A percentile compares a stretch with the other conserved stretches of the same genome.
Evolutionary conservation across 345 rosid species (phyloP).

Genomic region (Eucalyptus pumila): DNA sequence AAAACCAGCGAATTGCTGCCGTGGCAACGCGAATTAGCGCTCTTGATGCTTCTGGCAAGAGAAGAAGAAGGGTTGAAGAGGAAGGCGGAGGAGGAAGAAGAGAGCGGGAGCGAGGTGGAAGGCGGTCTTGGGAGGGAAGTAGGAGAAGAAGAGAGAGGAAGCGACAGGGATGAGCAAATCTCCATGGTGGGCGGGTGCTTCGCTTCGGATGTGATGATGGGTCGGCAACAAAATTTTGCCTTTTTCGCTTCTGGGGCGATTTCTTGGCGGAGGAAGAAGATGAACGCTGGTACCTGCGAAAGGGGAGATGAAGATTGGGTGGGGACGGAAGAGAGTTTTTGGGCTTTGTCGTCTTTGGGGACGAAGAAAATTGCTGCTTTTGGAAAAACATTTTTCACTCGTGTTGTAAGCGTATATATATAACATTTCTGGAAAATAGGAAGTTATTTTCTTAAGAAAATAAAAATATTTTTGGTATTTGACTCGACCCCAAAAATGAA

Average conservation of each 20-base stretch:
- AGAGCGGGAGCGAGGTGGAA: slow-evolving; percentile 14
- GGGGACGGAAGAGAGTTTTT: background rate
- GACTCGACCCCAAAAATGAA: too few species aligned
- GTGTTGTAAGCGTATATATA: too few species aligned
- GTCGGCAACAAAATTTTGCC: background rate
- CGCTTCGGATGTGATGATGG: background rate
- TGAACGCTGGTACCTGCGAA: background rate
- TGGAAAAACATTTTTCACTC: background rate
- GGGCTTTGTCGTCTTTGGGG: background rate
- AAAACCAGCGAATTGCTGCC: slow-evolving; percentile 14
- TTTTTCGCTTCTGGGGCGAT: background rate
- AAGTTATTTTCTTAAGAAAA: too few species aligned
- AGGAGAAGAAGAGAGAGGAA: slow-evolving; percentile 7
- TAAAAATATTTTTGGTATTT: too few species aligned
- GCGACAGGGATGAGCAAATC: slow-evolving; percentile 40
- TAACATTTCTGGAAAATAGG: too few species aligned
- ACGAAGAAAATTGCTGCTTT: background rate
- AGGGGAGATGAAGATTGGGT: background rate
- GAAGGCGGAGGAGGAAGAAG: slow-evolving; percentile 49
- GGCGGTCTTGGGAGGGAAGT: slow-evolving; percentile 6
- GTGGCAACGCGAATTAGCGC: background rate
- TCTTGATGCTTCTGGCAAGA: background rate
- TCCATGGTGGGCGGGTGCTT: slow-evolving; percentile 33
- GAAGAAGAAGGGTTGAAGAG: background rate
- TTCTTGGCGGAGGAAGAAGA: background rate